phyloP scores from a whole-genome alignment of 306 rosid species.

The Quercus glauca region DNA sequence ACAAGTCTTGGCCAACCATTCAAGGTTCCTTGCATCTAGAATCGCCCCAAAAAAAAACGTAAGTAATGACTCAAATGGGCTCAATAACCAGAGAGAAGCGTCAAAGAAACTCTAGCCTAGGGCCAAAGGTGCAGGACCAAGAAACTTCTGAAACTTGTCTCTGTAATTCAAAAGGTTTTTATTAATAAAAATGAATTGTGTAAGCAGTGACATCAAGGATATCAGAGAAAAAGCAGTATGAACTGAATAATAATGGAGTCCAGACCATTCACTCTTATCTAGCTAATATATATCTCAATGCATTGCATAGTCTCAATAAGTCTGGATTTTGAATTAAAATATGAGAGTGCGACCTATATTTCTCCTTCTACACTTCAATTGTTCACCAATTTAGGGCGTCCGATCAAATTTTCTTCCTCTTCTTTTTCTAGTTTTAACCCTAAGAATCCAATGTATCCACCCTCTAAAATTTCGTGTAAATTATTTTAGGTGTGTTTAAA shows the following conservation, averaged over 20 bases:
- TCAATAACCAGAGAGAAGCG: neutral
- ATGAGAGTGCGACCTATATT: neutral
- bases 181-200: neutral
- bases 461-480: too few species aligned
- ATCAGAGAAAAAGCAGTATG: neutral
- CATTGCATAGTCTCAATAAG: slow-evolving; percentile 4
- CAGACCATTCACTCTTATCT: neutral
- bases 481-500: too few species aligned
- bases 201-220: slow-evolving; percentile 32
- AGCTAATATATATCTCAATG: neutral
- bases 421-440: too few species aligned
- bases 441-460: too few species aligned
- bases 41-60: neutral
- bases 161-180: neutral
- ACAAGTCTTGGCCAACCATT: too few species aligned
- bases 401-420: too few species aligned
- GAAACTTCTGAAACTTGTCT: neutral
- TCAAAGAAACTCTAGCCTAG: neutral
- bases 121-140: neutral
- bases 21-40: neutral
- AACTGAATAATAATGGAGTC: neutral
- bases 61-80: neutral
- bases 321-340: neutral
- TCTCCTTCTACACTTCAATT: neutral
- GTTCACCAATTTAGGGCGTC: too few species aligned